Conservation (phyloP, 306 rosid species). For the Pyrus bretschneideri region DNA sequence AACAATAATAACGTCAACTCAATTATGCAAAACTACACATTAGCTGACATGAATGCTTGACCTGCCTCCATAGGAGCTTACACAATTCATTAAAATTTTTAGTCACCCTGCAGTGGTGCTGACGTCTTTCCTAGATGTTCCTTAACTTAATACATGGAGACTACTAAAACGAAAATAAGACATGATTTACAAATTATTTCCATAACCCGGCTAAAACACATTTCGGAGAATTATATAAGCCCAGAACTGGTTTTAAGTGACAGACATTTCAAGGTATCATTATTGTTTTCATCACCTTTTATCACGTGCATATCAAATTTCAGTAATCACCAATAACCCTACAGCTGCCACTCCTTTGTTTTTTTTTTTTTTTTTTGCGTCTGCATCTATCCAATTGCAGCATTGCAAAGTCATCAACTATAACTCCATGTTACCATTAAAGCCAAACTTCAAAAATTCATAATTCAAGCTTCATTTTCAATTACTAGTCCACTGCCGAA, state of each 20-base stretch:
- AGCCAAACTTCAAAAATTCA: background rate
- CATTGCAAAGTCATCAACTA: background rate
- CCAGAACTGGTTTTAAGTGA: background rate
- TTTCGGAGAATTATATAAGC: background rate
- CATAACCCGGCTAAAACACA: background rate
- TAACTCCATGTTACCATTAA: background rate
- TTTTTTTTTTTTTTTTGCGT: background rate
- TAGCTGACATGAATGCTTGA: background rate
- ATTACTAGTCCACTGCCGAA: background rate
- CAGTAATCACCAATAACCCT: background rate
- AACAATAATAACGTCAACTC: conserved; percentile 2
- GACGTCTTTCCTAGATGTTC: background rate
- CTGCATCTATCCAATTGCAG: background rate
- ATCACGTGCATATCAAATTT: background rate
- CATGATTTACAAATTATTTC: background rate
- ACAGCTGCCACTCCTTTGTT: background rate
- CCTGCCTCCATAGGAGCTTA: background rate
- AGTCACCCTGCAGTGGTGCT: background rate
- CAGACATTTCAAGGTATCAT: background rate
- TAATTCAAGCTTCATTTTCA: background rate
- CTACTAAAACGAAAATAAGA: background rate
- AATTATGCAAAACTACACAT: background rate
- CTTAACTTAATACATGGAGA: background rate
- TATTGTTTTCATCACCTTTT: background rate
- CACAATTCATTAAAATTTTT: background rate